These are phyloP conservation scores for Hymenoscyphus fraxineus DNA, from an alignment of 2,329 filamentous ascomycete species.

Conservation along the genomic window DNA sequence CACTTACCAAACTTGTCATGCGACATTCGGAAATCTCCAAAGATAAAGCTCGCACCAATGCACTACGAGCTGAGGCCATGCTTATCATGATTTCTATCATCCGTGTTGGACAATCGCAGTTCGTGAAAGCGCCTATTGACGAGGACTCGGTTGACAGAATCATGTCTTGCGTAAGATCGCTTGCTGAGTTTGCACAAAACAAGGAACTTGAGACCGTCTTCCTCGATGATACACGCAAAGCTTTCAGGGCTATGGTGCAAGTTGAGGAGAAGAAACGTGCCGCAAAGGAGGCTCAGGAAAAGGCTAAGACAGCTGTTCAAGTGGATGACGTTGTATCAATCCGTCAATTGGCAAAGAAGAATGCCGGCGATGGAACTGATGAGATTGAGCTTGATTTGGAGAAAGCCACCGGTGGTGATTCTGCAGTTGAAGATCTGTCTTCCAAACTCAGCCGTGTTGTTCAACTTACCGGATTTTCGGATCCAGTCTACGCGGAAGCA, in stretches of 20 bases:
- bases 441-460: conserved; percentile 96
- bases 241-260: conserved; percentile 95
- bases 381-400: conserved; percentile 88
- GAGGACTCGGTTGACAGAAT: conserved; percentile 98
- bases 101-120: conserved; percentile 96
- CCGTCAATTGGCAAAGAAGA: conserved; percentile 90
- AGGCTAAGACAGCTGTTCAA: conserved; percentile 89
- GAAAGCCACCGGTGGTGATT: conserved; percentile 88
- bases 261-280: conserved; percentile 96
- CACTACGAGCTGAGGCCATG: conserved; percentile 94
- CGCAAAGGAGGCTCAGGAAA: conserved; percentile 89
- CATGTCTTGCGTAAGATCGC: conserved; percentile 92
- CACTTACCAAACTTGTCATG: conserved; percentile 96
- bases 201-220: conserved; percentile 91
- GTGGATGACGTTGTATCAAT: conserved; percentile 94
- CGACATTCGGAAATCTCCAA: conserved; percentile 89
- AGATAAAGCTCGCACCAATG: conserved; percentile 84
- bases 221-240: conserved; percentile 89
- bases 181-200: conserved; percentile 84
- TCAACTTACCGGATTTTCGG: conserved; percentile 95
- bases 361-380: conserved; percentile 73
- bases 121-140: conserved; percentile 94
- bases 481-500: conserved; percentile 96
- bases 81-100: conserved; percentile 99
- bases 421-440: conserved; percentile 76